phyloP scores from a whole-genome alignment of 2,329 filamentous ascomycete species.

The Aquanectria penicillioides region DNA sequence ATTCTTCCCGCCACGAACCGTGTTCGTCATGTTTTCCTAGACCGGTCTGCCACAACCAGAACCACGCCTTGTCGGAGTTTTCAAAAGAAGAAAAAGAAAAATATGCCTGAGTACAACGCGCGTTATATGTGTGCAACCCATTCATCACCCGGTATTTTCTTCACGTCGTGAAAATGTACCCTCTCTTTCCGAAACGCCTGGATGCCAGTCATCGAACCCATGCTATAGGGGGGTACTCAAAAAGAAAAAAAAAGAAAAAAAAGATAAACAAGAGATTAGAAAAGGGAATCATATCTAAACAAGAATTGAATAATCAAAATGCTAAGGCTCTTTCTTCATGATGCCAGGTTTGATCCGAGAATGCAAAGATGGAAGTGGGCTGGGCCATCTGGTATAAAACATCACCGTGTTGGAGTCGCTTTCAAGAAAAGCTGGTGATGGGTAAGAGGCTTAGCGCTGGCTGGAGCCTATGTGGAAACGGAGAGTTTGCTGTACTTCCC shows the following conservation, averaged over 20 bases:
- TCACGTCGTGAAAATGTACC: conserved; percentile 20
- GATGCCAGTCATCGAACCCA: conserved; percentile 27
- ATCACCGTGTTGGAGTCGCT: not conserved
- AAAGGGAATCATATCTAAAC: conserved; percentile 31
- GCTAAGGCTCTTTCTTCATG: not conserved
- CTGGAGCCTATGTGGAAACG: conserved; percentile 29
- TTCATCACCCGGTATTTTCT: conserved; percentile 4
- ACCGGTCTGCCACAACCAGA: conserved; percentile 11
- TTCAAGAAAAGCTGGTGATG: not conserved
- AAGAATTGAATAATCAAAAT: conserved; percentile 1
- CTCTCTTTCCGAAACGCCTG: conserved; percentile 36
- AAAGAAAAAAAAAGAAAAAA: conserved; percentile 20
- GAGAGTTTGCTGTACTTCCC: conserved; percentile 50
- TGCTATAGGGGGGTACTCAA: conserved; percentile 22
- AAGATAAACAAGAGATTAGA: conserved; percentile 19
- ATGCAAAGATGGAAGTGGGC: conserved; percentile 10
- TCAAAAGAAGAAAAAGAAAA: too few species aligned
- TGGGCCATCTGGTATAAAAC: not conserved
- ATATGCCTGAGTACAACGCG: not conserved
- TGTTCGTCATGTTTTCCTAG: not conserved
- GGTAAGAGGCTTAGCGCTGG: not conserved
- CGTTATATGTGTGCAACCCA: conserved; percentile 6
- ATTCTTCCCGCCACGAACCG: not conserved
- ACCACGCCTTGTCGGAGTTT: conserved; percentile 15
- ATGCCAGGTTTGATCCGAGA: conserved; percentile 4